phyloP scores from a whole-genome alignment of 257 asterid genomes.

The Anisodus tanguticus region DNA sequence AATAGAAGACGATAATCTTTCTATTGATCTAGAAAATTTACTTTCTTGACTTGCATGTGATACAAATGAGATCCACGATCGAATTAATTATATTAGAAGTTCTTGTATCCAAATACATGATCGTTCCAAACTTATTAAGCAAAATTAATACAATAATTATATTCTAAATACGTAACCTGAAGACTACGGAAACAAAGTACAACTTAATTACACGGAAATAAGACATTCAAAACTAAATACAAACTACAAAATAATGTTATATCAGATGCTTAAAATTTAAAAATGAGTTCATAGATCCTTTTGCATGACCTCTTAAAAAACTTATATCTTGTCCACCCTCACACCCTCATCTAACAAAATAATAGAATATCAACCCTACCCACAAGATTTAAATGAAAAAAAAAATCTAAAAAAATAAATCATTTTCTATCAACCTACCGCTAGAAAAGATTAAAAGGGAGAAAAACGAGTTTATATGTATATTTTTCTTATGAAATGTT shows the following conservation, averaged over 20 bases:
- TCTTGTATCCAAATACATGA: no score
- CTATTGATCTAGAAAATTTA: not conserved
- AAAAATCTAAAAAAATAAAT: not conserved
- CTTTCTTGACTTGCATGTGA: no score
- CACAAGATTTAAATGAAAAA: not conserved
- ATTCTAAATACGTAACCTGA: not conserved
- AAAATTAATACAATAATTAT: no score
- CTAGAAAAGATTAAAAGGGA: not conserved
- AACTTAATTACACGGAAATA: not conserved
- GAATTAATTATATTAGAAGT: no score
- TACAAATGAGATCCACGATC: no score
- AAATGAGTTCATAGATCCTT: not conserved
- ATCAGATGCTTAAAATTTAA: not conserved
- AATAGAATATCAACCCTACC: not conserved
- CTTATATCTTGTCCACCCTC: not conserved
- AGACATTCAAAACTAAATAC: not conserved
- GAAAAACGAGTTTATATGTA: not conserved
- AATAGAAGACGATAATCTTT: not conserved
- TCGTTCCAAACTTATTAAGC: no score
- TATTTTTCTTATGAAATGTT: no score
- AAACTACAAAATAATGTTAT: no score
- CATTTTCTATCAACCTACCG: not conserved
- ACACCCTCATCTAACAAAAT: not conserved
- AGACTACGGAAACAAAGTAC: not conserved
- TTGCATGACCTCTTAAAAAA: not conserved